Percentiles rank a stretch among this genome's conserved stretches.
Evolutionary conservation across 352 stramenopile genomes (phyloP).

Genomic region (Achlya hypogyna): DNA sequence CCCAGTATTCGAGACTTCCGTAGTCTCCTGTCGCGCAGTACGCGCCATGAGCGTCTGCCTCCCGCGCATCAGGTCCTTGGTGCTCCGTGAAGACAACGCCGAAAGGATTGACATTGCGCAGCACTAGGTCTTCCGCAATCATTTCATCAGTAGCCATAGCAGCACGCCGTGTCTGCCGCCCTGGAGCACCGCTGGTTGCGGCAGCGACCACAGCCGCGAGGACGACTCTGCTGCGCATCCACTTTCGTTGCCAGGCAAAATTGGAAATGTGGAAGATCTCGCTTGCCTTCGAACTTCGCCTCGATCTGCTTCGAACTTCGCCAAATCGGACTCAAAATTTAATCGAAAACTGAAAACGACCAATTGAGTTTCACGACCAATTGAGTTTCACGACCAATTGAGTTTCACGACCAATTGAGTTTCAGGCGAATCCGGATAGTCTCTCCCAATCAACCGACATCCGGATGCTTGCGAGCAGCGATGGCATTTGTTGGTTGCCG

Average conservation of each 20-base stretch:
- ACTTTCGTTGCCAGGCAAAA: too few relatives aligned
- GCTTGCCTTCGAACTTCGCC: background rate
- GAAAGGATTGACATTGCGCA: constrained; percentile 19
- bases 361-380: too few relatives aligned
- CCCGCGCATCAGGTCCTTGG: background rate
- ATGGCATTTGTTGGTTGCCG: background rate
- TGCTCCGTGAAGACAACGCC: constrained; percentile 7
- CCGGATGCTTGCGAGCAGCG: background rate
- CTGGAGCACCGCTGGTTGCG: background rate
- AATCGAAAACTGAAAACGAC: too few relatives aligned
- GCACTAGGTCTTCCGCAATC: constrained; percentile 11
- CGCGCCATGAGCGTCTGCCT: background rate
- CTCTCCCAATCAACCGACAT: background rate
- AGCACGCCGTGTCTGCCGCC: background rate
- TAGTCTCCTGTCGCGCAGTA: constrained; percentile 12
- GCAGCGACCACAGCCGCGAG: background rate
- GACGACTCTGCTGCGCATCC: too few relatives aligned
- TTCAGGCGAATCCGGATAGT: background rate
- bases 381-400: background rate
- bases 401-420: background rate
- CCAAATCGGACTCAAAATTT: too few relatives aligned
- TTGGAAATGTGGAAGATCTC: background rate
- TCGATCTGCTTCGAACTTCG: background rate
- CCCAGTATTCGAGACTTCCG: constrained; percentile 16
- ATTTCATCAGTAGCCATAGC: too few relatives aligned